Conservation (phyloP, 352 stramenopile genomes). For the Phytophthora pluvialis region DNA sequence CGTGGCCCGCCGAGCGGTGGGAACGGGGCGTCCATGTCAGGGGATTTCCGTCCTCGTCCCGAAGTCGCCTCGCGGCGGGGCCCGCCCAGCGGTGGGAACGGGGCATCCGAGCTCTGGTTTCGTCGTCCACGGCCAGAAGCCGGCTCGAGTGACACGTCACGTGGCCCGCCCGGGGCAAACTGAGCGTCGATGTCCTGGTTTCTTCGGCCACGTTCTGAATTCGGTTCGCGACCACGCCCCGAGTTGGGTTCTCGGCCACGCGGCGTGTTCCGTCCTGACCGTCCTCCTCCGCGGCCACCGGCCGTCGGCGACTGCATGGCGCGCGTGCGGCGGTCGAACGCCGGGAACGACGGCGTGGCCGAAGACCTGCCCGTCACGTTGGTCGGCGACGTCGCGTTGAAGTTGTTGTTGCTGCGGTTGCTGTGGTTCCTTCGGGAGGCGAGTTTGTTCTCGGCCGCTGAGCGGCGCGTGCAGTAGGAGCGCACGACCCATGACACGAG, state of each 20-base stretch:
- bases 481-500: conserved; percentile 38
- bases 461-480: conserved; percentile 32
- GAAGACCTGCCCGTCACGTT: conserved; percentile 32
- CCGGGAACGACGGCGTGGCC: conserved; percentile 36
- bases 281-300: conserved; percentile 2
- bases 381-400: conserved; percentile 30
- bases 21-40: conserved; percentile 10
- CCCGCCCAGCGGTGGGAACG: conserved; percentile 1
- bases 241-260: conserved; percentile 8
- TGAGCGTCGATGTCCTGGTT: conserved; percentile 2
- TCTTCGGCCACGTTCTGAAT: conserved; percentile 6
- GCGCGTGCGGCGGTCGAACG: conserved; percentile 36
- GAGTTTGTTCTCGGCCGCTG: conserved; percentile 20
- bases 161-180: conserved; percentile 2
- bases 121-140: conserved; percentile 6
- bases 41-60: conserved; percentile 4
- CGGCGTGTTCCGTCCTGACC: conserved; percentile 8
- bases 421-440: conserved; percentile 12
- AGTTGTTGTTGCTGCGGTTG: conserved; percentile 11
- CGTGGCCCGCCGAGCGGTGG: conserved; percentile 1
- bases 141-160: conserved; percentile 5
- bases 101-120: conserved; percentile 5
- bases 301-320: conserved; percentile 22
- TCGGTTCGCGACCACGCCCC: conserved; percentile 19
- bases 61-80: conserved; percentile 22